Evolutionary conservation across 2,329 filamentous ascomycete genomes (phyloP), one percentile per base, ranked within the genome.

Genomic region (Claviceps fusiformis): DNA sequence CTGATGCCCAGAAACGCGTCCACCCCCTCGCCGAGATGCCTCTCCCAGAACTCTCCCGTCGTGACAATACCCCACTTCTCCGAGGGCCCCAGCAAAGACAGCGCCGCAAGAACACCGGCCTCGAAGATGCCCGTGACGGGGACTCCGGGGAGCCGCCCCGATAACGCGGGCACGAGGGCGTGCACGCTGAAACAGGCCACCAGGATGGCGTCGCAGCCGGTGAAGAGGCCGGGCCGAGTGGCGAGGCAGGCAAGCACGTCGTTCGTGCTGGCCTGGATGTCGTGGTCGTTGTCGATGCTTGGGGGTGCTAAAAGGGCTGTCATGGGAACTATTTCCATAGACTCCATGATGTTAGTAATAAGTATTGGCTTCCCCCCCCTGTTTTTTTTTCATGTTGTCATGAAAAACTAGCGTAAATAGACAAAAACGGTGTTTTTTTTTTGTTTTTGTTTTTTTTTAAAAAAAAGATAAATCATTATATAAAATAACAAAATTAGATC

Each of bases 101-200:
- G 65, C 2, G 82, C 79, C 0, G 82, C 74, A 2, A 83, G 72
- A 15, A 95, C 75, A 63, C 85, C 89, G 0, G 89, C 86, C 69
- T 96, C 91, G 64, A 96, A 93, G 55, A 97, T 95, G 6, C 92
- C 91, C 6, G 62, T 68, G 13, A 70, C 63, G 6, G 65, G 59
- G 5, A 19, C 19, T 19, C 62, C 27, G 11, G 33, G 19, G n/a
- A 51, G n/a, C 5, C 41, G 41, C 3, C 15, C 59, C 13, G 73
- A 68, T 15, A 95, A 71, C 51, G 76, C 68, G 0, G 74, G 68
- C 0, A 95, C 87, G 0, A 96, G 77, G 0, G 86, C 83, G 64
- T 96, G 90, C 1, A 86, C 82, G 57, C 87, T 93, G 72, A 89
- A 97, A 71, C 92, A 96, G 24, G 90, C 90, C 2, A 96, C 79